Percentiles rank a stretch among this genome's conserved stretches.
Evolutionary conservation across 352 stramenopile species (phyloP).

Genomic region (Globisporangium echinulatum): DNA sequence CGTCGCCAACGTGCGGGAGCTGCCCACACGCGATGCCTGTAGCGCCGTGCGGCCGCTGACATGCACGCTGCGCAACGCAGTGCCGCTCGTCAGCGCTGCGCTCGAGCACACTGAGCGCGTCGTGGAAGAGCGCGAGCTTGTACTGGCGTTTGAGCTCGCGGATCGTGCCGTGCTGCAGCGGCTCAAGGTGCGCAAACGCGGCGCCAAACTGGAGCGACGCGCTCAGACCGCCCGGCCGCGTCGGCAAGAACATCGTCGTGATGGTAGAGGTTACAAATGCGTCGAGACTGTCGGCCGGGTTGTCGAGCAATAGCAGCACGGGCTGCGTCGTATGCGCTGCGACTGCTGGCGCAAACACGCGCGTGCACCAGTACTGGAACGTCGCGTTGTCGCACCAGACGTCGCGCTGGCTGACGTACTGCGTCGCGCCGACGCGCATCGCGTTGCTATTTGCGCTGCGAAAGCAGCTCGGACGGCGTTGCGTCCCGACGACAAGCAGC

Average conservation of each 20-base stretch:
- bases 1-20: constrained; percentile 33
- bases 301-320: constrained; percentile 39
- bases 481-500: constrained; percentile 41
- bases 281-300: constrained; percentile 29
- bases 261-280: constrained; percentile 31
- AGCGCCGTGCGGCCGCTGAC: constrained; percentile 25
- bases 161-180: constrained; percentile 28
- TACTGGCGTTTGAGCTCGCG: constrained; percentile 47
- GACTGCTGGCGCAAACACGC: constrained; percentile 41
- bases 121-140: constrained; percentile 42
- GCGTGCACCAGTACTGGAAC: constrained; percentile 45
- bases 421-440: constrained; percentile 12
- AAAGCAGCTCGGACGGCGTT: constrained; percentile 23
- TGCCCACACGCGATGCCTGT: constrained; percentile 30
- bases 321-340: constrained; percentile 31
- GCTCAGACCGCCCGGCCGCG: constrained; percentile 9
- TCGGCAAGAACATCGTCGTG: constrained; percentile 32
- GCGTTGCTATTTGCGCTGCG: constrained; percentile 10
- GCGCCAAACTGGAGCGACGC: constrained; percentile 1
- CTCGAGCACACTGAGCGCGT: constrained; percentile 35
- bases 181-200: constrained; percentile 18
- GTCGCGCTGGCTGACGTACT: constrained; percentile 39
- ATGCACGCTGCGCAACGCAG: constrained; percentile 29
- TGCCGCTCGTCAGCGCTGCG: constrained; percentile 34
- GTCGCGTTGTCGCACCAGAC: constrained; percentile 47